These are phyloP conservation scores for Hyaloscypha hepaticicola DNA, from an alignment of 495 filamentous ascomycete genomes.

Conservation along the genomic window DNA sequence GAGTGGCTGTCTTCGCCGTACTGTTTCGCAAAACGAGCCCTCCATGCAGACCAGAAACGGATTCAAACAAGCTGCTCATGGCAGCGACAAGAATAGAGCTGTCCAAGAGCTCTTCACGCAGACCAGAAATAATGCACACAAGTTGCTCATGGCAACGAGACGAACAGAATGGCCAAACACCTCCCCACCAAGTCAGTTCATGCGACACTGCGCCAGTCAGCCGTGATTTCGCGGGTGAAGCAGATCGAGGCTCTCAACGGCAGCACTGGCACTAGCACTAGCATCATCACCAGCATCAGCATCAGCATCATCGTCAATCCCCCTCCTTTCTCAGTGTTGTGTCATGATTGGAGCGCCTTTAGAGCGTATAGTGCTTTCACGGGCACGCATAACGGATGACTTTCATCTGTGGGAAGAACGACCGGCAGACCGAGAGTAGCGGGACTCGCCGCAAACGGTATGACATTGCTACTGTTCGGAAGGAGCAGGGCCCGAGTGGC, in stretches of 20 bases:
- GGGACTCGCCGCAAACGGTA: slow-evolving; percentile 20
- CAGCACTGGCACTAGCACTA: no score
- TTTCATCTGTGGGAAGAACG: not conserved
- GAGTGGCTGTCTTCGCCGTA: slow-evolving; percentile 4
- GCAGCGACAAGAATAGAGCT: not conserved
- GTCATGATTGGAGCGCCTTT: slow-evolving; percentile 24
- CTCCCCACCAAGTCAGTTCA: not conserved
- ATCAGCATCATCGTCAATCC: no score
- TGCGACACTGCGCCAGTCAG: not conserved
- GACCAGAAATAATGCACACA: not conserved
- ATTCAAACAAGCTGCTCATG: not conserved
- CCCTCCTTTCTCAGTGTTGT: slow-evolving; percentile 8
- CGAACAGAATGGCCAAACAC: not conserved
- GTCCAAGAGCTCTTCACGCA: not conserved
- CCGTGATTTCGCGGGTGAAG: not conserved
- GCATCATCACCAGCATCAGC: not conserved
- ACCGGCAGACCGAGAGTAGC: not conserved
- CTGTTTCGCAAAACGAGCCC: slow-evolving; percentile 22
- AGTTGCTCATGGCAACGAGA: not conserved
- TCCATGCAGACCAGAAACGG: slow-evolving; percentile 24
- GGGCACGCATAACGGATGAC: slow-evolving; percentile 7
- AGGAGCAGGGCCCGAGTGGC: slow-evolving; percentile 12
- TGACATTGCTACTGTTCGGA: slow-evolving; percentile 23
- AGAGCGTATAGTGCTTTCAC: slow-evolving; percentile 15
- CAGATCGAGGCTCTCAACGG: no score